Percentiles rank a stretch among this genome's conserved stretches.
These are phyloP conservation scores for Hordeum marinum DNA, from an alignment of 176 grass and related monocot species.

Conservation along the genomic window DNA sequence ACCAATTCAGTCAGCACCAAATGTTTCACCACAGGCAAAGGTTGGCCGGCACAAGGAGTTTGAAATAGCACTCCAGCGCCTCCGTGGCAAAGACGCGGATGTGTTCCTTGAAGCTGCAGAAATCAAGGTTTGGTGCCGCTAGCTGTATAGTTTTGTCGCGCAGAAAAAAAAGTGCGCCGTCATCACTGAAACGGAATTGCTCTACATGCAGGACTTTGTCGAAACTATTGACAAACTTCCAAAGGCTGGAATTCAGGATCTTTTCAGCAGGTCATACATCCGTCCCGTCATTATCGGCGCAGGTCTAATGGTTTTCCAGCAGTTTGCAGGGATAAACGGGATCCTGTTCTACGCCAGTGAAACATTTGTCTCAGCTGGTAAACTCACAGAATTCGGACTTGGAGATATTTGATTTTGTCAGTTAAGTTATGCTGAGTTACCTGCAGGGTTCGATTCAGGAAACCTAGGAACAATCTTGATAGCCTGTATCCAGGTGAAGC, in stretches of 20 bases:
- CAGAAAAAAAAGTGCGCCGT: background rate
- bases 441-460: slow-evolving; percentile 55
- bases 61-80: slow-evolving; percentile 31
- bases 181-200: background rate
- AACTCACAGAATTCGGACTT: background rate
- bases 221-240: slow-evolving; percentile 31
- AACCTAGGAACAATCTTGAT: slow-evolving; percentile 60
- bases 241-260: slow-evolving; percentile 45
- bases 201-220: slow-evolving; percentile 40
- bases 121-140: slow-evolving; percentile 24
- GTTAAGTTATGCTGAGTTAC: background rate
- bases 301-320: slow-evolving; percentile 69
- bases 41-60: slow-evolving; percentile 47
- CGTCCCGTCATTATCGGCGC: slow-evolving; percentile 40
- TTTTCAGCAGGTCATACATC: slow-evolving; percentile 40
- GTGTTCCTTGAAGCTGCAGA: slow-evolving; percentile 43
- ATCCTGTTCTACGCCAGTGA: slow-evolving; percentile 60
- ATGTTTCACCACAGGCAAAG: slow-evolving; percentile 31
- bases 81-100: slow-evolving; percentile 43
- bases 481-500: slow-evolving; percentile 42
- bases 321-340: slow-evolving; percentile 65
- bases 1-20: background rate
- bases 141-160: background rate
- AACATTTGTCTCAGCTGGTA: slow-evolving; percentile 71
- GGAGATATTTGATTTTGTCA: background rate